Base-by-base conservation (phyloP, 2,329 filamentous ascomycete genomes). In the Penicillium brasilianum region DNA sequence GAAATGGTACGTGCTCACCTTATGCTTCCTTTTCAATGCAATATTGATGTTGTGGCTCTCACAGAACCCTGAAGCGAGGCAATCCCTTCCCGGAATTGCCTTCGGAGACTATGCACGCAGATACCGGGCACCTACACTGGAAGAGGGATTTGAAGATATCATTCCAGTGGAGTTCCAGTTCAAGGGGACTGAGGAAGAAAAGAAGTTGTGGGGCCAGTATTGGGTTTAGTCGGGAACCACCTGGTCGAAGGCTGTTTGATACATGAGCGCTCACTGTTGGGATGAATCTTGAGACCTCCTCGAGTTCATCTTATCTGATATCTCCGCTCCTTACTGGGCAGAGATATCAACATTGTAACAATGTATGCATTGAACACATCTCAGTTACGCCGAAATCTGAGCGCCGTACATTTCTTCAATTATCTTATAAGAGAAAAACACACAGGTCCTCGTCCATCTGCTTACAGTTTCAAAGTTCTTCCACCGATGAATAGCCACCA, bases 141-240 rank as follows among this genome's bases (percentile, higher is more conserved):
- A 85, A 13, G 95, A 99, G 77, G 94, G 94, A 0, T 97, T 97
- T 70, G 81, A 90, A 65, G 92, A 97, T 67, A 86, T 99, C 37
- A 82, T 86, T 0, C 85, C 87, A 57, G 80, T 96, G 0, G 85
- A 90, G 34, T 99, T 99, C 71, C 72, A 82, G 74, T 94, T 95
- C 72, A 81, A 85, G 44, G 92, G 92, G 0, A 85, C 83, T 1
- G 84, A 87, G 55, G 86, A 89, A 36, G 88, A 92, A 66, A 88
- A 87, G 71, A 79, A 80, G 37, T 78, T 91, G 48, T 97, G 93
- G 93, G 84, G 82, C 5, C 86, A 85, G 69, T 93, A 92, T 72
- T 97, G 92, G 92, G 80, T 87, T 53, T 93, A 72, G 77, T 16
- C 13, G 14, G n/a, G n/a, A 20, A 20, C n/a, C 8, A 28, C 14